Evolutionary conservation across 1,284 basidiomycete genomes (phyloP), one percentile per base, ranked within the genome.

Genomic region (Pulveroboletus sp.): DNA sequence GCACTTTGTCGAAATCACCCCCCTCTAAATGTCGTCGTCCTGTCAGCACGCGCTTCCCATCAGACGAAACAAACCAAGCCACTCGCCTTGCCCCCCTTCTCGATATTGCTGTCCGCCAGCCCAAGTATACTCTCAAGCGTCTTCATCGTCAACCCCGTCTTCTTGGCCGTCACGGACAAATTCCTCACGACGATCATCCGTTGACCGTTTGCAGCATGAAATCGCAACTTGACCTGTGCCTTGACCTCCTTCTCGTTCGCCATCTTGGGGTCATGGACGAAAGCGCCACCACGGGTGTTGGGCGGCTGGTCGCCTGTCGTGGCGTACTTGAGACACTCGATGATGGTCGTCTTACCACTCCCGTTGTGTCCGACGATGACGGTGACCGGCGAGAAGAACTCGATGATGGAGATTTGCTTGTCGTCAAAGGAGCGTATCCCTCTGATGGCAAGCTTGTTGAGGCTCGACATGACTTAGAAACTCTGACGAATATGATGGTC

Each of bases 351-450:
- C 79, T 99, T 99, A 49, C 97, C 97, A 65, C 92, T 96, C 17
- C 97, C 97, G 76, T 99, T 99, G 78, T 96, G 93, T 7, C 97
- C 97, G 10, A 99, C 96, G 63, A 99, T 99, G 71, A 99, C 96
- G 0, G 97, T 99, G 54, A 99, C 90, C 3, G 97, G 97, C 17
- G 89, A 89, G 77, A 95, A 98, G 78, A 99, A 99, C 73, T 99
- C 93, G 72, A 99, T 98, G 65, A 98, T 87, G 15, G 94, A 84
- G 60, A 97, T 86, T 64, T 91, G 86, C 68, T 98, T 97, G 82
- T 98, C 93, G 78, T 96, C 94, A 68, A 96, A 96, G 1, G 92
- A 93, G 18, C 92, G 87, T 55, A 94, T 95, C 42, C 92, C 93
- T 35, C 91, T 81, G 60, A 92, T 91, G 5, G 89, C 90, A 42